Evolutionary conservation across 2,329 filamentous ascomycete species (phyloP), one percentile per base, ranked within the genome.

Genomic region (Colletotrichum brevisporum): DNA sequence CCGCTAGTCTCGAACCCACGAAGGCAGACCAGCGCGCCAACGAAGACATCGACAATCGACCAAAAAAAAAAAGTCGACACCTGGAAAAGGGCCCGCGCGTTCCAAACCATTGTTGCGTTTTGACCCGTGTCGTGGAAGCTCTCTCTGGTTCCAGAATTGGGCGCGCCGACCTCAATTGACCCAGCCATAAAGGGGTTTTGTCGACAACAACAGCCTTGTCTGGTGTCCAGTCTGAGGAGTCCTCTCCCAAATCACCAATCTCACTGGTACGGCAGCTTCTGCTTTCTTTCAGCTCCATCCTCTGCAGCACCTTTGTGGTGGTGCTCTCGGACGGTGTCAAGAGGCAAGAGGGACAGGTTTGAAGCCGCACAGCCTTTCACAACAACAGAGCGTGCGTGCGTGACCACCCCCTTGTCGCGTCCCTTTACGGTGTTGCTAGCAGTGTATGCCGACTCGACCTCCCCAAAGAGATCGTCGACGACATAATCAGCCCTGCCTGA

Each of bases 291-390:
- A 27, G 31, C 50, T 16, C 39, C 54, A 27, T 31, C 55, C 52
- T 59, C 65, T 65, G 48, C 48, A 59, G 43, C 48, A 47, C 54
- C 43, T n/a, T 10, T 43, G 41, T 43, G 41, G 47, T 59, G 27
- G 55, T 65, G 66, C 50, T 59, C 62, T 58, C 24, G 27, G 66
- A 45, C 54, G 54, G 61, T 64, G 43, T 69, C 50, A 48, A 57
- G 52, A 57, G 45, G 26, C 48, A 69, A 51, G 55, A 69, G 55
- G 54, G 41, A 66, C 6, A 67, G 45, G 67, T 43, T 61, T 51
- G 59, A 61, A 69, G 67, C 45, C 51, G 67, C 67, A 69, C 67
- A 52, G 63, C 67, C 39, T 13, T 48, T 67, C 67, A 69, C 56
- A 56, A 56, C 55, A 61, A 62, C 50, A 54, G 41, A 45, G 43